Evolutionary conservation across 768 basidiomycete genomes (phyloP).

Genomic region (Lactarius pseudohatsudake): DNA sequence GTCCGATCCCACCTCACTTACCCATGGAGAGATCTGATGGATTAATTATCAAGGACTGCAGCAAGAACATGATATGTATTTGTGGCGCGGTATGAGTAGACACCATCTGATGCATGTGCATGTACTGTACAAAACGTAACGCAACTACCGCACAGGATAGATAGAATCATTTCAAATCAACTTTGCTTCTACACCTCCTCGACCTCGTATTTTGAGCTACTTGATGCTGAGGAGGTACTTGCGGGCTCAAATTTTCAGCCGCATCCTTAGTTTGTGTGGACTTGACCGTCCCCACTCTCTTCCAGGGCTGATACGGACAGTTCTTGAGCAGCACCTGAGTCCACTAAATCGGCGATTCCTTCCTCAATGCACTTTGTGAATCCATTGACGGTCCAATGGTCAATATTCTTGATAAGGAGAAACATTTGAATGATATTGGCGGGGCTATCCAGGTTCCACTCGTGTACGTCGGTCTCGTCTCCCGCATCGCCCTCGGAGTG

Average conservation of each 20-base stretch:
- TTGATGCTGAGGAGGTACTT: constrained; percentile 13
- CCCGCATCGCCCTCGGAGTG: constrained; percentile 26
- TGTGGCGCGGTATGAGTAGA: constrained; percentile 9
- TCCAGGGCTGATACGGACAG: constrained; percentile 48
- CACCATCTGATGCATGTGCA: neutral
- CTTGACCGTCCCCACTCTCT: constrained; percentile 38
- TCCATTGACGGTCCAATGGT: constrained; percentile 47
- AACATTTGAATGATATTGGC: constrained; percentile 49
- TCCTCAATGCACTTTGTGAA: constrained; percentile 43
- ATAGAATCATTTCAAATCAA: neutral
- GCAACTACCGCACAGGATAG: constrained; percentile 3
- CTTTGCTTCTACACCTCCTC: constrained; percentile 14
- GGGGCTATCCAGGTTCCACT: constrained; percentile 49
- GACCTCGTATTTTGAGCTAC: constrained; percentile 7
- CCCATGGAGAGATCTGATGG: neutral
- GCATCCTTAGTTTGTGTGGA: constrained; percentile 33
- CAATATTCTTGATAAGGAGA: constrained; percentile 53
- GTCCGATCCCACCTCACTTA: neutral
- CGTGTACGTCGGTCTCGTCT: constrained; percentile 40
- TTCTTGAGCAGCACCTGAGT: constrained; percentile 38
- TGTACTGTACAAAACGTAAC: constrained; percentile 8
- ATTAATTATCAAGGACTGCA: neutral
- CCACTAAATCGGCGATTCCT: constrained; percentile 42
- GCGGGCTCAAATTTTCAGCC: constrained; percentile 37
- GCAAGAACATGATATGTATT: constrained; percentile 16